Conservation (phyloP, 2,329 filamentous ascomycete species). For the Leptographium lundbergii region DNA sequence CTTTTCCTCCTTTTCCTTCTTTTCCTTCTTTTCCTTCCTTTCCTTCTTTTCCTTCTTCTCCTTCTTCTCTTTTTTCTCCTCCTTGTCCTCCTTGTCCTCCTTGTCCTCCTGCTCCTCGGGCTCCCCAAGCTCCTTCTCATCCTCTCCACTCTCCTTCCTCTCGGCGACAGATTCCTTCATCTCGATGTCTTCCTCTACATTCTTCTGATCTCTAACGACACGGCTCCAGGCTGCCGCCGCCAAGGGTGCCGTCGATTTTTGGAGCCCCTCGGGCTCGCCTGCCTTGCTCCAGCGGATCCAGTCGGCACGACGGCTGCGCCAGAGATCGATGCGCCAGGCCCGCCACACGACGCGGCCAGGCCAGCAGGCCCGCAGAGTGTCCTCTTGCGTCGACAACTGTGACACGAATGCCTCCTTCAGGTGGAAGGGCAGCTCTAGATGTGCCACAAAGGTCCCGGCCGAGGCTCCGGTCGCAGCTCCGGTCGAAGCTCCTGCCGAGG, state of each 20-base stretch:
- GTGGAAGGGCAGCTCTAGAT: conserved; percentile 35
- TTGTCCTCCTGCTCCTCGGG: conserved; percentile 2
- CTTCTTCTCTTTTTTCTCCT: background rate
- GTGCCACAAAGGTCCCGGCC: background rate
- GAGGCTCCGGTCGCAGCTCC: background rate
- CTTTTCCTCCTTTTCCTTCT: background rate
- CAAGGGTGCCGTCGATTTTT: conserved; percentile 22
- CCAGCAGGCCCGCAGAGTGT: conserved; percentile 37
- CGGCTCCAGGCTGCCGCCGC: background rate
- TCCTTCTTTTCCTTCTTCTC: conserved; percentile 4
- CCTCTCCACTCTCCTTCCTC: background rate
- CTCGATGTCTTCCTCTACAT: background rate
- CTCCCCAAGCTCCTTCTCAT: background rate
- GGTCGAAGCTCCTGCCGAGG: background rate
- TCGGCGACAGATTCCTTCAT: too few species aligned
- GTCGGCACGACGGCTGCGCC: conserved; percentile 37
- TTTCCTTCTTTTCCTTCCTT: background rate
- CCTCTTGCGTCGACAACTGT: conserved; percentile 33
- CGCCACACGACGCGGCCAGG: conserved; percentile 44
- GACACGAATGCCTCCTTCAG: conserved; percentile 43
- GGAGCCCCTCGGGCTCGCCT: conserved; percentile 24
- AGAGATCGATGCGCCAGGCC: conserved; percentile 44
- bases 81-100: background rate
- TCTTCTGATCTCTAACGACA: background rate
- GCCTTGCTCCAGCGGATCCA: conserved; percentile 48